Percentiles rank a stretch among this genome's conserved stretches.
Conservation (phyloP, 1,284 basidiomycete genomes). For the Pyrrhoderma noxium region DNA sequence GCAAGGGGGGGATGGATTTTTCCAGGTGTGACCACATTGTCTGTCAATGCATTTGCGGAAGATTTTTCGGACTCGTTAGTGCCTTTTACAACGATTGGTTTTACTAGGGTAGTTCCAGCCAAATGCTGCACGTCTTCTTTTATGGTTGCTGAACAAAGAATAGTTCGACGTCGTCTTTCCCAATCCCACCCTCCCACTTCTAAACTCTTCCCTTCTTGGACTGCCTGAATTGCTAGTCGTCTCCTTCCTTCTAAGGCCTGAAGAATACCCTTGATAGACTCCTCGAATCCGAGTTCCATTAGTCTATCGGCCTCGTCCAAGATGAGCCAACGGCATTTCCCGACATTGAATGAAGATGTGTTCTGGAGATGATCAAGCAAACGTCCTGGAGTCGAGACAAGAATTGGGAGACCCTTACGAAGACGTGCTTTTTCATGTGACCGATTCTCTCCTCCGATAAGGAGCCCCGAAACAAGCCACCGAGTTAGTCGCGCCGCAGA, state of each 20-base stretch:
- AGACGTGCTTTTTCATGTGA: constrained; percentile 71
- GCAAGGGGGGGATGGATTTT: constrained; percentile 12
- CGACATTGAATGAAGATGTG: constrained; percentile 85
- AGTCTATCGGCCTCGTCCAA: constrained; percentile 94
- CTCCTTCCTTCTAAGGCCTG: constrained; percentile 76
- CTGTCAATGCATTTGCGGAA: constrained; percentile 9
- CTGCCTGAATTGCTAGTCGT: constrained; percentile 66
- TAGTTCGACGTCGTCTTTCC: constrained; percentile 66
- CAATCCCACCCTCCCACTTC: constrained; percentile 87
- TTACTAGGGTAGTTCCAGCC: constrained; percentile 72
- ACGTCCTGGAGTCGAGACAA: constrained; percentile 66
- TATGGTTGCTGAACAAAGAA: constrained; percentile 96
- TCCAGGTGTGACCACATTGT: not conserved
- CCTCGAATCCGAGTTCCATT: constrained; percentile 65
- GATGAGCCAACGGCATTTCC: constrained; percentile 92
- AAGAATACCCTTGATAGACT: constrained; percentile 73
- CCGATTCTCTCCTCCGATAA: constrained; percentile 73
- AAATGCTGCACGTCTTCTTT: constrained; percentile 92
- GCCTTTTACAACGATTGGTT: constrained; percentile 39
- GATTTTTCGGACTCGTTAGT: constrained; percentile 37
- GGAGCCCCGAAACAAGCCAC: constrained; percentile 90
- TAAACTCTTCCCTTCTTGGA: constrained; percentile 59
- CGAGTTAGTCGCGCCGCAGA: constrained; percentile 61
- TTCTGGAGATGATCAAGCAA: constrained; percentile 73
- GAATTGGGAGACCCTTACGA: constrained; percentile 65